phyloP scores from a whole-genome alignment of 805 yeast species.

The Yamadazyma olivae region DNA sequence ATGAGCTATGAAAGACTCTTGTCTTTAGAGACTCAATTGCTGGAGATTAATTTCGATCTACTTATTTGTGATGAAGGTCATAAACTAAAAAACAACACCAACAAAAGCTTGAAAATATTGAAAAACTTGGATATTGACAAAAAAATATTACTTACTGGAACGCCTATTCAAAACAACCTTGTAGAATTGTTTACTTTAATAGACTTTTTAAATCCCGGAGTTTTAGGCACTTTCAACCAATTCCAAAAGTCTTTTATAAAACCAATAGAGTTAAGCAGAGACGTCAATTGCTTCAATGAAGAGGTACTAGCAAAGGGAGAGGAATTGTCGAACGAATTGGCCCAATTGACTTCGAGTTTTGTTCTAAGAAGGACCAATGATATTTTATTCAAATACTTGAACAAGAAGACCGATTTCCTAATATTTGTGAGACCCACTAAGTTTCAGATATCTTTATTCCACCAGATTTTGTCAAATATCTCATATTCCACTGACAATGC shows the following conservation, averaged over 20 bases:
- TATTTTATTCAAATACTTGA: conserved; percentile 54
- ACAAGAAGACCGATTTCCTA: conserved; percentile 72
- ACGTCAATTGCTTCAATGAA: conserved; percentile 49
- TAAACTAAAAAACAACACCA: conserved; percentile 70
- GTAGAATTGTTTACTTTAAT: conserved; percentile 76
- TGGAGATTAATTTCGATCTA: conserved; percentile 53
- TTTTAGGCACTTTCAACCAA: conserved; percentile 58
- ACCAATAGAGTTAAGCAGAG: conserved; percentile 75
- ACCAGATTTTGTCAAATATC: conserved; percentile 29
- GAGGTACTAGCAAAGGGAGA: conserved; percentile 55
- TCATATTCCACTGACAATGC: conserved; percentile 34
- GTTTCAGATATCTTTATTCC: conserved; percentile 55
- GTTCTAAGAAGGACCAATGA: conserved; percentile 70
- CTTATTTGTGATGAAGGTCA: conserved; percentile 96
- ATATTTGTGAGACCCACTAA: conserved; percentile 75
- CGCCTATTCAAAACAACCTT: conserved; percentile 92
- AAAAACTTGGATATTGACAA: conserved; percentile 49
- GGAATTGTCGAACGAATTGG: conserved; percentile 59
- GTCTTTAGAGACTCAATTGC: conserved; percentile 49
- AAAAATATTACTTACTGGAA: conserved; percentile 75
- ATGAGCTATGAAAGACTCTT: conserved; percentile 85
- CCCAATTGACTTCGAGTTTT: conserved; percentile 60
- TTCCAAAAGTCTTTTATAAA: conserved; percentile 61
- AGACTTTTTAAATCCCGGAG: conserved; percentile 82
- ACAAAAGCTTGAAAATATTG: conserved; percentile 67